phyloP scores from a whole-genome alignment of 306 rosid genomes.

The Acacia crassicarpa region DNA sequence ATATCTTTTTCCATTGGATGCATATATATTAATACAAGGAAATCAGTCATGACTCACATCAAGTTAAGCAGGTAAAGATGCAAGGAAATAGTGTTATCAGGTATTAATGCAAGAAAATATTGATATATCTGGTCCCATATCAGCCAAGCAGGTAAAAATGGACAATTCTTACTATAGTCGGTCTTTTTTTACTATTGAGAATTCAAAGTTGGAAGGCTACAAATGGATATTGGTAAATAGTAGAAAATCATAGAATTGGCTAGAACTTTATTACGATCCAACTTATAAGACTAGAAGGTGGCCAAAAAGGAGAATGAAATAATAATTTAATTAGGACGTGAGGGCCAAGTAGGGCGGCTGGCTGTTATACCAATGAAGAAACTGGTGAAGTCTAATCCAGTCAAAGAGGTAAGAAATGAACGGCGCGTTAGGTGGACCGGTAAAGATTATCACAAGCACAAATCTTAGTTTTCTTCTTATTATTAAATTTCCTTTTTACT shows the following conservation, averaged over 20 bases:
- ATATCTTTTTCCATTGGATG: background rate
- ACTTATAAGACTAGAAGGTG: background rate
- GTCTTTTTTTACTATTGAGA: background rate
- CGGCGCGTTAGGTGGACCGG: background rate
- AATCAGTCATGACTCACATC: background rate
- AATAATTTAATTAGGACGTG: background rate
- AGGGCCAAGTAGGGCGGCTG: conserved; percentile 11
- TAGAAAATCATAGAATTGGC: background rate
- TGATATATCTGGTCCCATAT: background rate
- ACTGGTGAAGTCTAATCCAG: background rate
- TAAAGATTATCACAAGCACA: background rate
- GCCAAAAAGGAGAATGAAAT: background rate
- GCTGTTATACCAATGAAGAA: conserved; percentile 12
- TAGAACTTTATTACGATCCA: background rate
- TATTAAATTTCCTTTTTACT: background rate
- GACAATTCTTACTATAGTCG: background rate
- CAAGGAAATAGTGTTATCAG: background rate
- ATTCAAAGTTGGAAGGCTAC: background rate
- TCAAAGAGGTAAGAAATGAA: background rate
- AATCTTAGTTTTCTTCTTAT: background rate
- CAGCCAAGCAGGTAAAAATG: background rate
- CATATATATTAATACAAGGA: background rate
- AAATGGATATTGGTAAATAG: background rate
- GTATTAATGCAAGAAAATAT: background rate
- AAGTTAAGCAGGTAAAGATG: background rate